Base-by-base conservation (phyloP, 805 yeast species). In the Jamesozyma rosinii region DNA sequence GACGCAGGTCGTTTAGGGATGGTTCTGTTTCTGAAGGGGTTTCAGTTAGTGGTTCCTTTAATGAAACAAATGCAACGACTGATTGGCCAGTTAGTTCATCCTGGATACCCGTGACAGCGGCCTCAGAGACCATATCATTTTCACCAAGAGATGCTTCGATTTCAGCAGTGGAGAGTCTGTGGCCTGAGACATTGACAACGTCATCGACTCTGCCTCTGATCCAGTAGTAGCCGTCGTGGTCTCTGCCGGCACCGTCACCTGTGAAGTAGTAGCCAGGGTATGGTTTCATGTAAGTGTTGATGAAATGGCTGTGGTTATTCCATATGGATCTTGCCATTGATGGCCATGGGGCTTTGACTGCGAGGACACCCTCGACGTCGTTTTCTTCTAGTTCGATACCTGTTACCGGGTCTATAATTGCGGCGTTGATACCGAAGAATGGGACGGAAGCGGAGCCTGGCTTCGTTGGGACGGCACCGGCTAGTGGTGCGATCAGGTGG, bases 241-340 rank as follows among this genome's bases (percentile, higher is more conserved):
- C 98, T 63, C 97, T 80, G 36, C 95, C 97, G 43, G 97, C 97
- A 69, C 97, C 97, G 64, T 90, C 98, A 57, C 98, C 98, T 11
- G 97, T 84, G 74, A 92, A 92, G 71, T 88, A 92, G 69, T 76
- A 79, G 46, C 95, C 94, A 46, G 90, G 86, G 71, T 90, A 92
- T 41, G 96, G 95, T 57, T 80, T 81, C 62, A 92, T 73, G 66
- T 92, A 92, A 34, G 97, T 92, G 48, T 90, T 97, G 57, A 88
- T 69, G 69, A 75, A 90, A 57, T 95, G 80, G 49, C 70, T 68
- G 65, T 90, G 94, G 65, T 89, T 87, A 61, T 81, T 82, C 80
- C 81, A 89, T 47, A 92, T 92, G 43, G 96, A 80, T 70, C 98
- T 82, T 26, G 97, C 92, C 81, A 92, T 89, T n/a, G 97, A 88